Evolutionary conservation across 2,329 filamentous ascomycete genomes (phyloP), one percentile per base, ranked within the genome.

Genomic region (Endocalyx cinctus): DNA sequence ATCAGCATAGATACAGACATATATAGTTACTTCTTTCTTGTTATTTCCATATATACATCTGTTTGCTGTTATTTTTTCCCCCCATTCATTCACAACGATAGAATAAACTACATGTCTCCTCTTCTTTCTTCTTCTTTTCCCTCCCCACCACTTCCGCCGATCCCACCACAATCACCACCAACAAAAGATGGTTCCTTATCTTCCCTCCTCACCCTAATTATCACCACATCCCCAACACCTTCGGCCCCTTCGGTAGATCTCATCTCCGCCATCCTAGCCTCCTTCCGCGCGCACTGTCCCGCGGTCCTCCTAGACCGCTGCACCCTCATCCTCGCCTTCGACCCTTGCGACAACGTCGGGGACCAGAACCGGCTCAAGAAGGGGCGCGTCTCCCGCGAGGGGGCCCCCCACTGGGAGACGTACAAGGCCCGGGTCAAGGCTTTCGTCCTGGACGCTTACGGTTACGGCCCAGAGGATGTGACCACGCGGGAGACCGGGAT

Each of bases 211-310:
- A 70, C 66, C 0, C 49, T 70, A 31, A 63, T 76, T 29, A 63
- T 77, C 42, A 75, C 72, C 2, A 76, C 72, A 0, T 76, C 72
- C 3, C 64, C 72, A 1, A 76, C 72, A 0, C 72, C 72, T 0
- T 76, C 72, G 1, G 64, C 68, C 0, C 72, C 72, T 0, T 67
- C 68, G 0, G 70, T 70, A 0, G 71, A 74, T 12, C 63, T 77
- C 1, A 42, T 76, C n/a, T 61, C 60, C 0, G 48, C 64, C 1
- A 63, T 75, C 3, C 31, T 75, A 2, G 42, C 51, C 3, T 72
- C 70, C 0, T 73, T 74, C 41, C 52, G 54, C 12, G 28, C 29
- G 0, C 54, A 72, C 43, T 74, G 71, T 33, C 50, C 54, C 1
- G 38, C 34, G 1, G 45, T 77, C 11, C 38, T 65, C 2, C 28